A percentile compares a stretch with the other conserved stretches of the same genome.
Evolutionary conservation across 2,329 filamentous ascomycete species (phyloP).

Genomic region (Thelonectria blattea): DNA sequence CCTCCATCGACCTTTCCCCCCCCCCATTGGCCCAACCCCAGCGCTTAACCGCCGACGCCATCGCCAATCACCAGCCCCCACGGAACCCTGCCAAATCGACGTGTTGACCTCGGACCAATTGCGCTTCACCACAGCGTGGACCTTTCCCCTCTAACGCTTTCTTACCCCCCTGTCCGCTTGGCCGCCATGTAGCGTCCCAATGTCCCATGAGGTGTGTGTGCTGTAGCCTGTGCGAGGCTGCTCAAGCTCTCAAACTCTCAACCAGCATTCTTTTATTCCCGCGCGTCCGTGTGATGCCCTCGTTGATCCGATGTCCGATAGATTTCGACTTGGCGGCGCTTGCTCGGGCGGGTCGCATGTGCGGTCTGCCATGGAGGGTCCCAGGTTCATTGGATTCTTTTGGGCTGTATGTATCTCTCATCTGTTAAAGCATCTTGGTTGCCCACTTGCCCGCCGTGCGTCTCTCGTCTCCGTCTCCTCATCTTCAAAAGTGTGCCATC

Average conservation of each 20-base stretch:
- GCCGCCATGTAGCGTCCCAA: too few species aligned
- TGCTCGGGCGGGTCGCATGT: neutral
- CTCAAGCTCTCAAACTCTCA: too few species aligned
- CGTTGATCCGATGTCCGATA: neutral
- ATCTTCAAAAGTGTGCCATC: neutral
- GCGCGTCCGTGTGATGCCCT: neutral
- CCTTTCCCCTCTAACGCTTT: too few species aligned
- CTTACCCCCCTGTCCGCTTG: too few species aligned
- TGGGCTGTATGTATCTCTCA: too few species aligned
- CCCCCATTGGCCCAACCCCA: conserved; percentile 42
- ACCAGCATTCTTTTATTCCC: neutral
- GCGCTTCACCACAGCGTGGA: neutral
- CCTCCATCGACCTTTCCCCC: conserved; percentile 33
- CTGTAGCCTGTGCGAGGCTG: neutral
- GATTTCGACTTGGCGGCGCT: neutral
- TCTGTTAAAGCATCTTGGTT: neutral
- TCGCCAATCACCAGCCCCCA: conserved; percentile 40
- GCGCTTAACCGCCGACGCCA: conserved; percentile 49
- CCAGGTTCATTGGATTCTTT: too few species aligned
- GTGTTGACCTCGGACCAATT: neutral
- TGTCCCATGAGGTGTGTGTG: neutral
- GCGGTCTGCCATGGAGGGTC: neutral
- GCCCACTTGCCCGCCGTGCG: neutral
- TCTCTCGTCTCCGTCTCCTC: neutral
- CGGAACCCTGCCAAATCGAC: conserved; percentile 18